A percentile compares a stretch with the other conserved stretches of the same genome.
Evolutionary conservation across 495 filamentous ascomycete genomes (phyloP).

Genomic region (Aspergillus conjunctus): DNA sequence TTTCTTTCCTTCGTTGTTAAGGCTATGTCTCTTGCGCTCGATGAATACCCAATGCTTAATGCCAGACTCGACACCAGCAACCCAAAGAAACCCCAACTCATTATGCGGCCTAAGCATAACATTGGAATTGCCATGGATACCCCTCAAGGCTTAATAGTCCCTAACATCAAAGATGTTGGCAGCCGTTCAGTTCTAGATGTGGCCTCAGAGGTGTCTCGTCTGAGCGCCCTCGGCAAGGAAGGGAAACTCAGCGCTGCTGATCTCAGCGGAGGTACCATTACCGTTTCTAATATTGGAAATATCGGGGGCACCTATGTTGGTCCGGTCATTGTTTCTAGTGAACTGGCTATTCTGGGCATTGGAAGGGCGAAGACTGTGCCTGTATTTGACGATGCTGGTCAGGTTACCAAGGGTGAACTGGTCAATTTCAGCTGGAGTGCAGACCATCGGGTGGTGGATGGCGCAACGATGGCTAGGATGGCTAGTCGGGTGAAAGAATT

Average conservation of each 20-base stretch:
- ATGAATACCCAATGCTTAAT: slow-evolving; percentile 84
- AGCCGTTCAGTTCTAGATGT: slow-evolving; percentile 72
- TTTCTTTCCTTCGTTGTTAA: slow-evolving; percentile 96
- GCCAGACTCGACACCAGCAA: slow-evolving; percentile 69
- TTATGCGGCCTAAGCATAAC: slow-evolving; percentile 83
- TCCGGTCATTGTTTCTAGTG: slow-evolving; percentile 84
- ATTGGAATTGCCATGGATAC: slow-evolving; percentile 97
- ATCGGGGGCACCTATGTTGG: slow-evolving; percentile 91
- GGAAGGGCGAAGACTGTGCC: slow-evolving; percentile 73
- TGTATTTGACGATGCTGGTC: slow-evolving; percentile 77
- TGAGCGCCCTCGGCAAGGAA: slow-evolving; percentile 67
- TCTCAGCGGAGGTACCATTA: slow-evolving; percentile 86
- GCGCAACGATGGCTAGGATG: slow-evolving; percentile 88
- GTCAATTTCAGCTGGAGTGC: slow-evolving; percentile 96
- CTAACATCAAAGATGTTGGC: slow-evolving; percentile 88
- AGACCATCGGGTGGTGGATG: slow-evolving; percentile 93
- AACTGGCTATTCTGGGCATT: slow-evolving; percentile 91
- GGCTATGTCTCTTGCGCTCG: slow-evolving; percentile 81
- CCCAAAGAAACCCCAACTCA: slow-evolving; percentile 63
- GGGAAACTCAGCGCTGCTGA: slow-evolving; percentile 78
- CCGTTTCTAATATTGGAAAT: slow-evolving; percentile 95
- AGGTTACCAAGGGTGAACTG: slow-evolving; percentile 86
- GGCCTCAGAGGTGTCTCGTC: slow-evolving; percentile 71
- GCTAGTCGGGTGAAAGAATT: slow-evolving; percentile 74
- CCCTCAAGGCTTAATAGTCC: slow-evolving; percentile 83